Evolutionary conservation across 208 protist genomes (phyloP).

Genomic region (Vickermania spadyakhi): DNA sequence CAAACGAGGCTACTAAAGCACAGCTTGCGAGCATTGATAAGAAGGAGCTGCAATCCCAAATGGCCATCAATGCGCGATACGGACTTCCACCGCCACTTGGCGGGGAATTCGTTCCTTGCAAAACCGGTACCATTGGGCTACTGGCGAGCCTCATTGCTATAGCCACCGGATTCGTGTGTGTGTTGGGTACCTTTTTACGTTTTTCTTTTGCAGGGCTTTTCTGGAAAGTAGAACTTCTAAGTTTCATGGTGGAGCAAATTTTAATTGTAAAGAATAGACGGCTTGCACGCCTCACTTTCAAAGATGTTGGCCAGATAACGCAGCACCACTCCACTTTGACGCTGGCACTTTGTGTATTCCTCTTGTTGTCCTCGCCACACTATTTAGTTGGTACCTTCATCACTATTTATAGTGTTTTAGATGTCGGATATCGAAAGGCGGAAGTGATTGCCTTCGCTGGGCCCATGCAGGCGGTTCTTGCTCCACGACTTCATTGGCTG

Average conservation of each 20-base stretch:
- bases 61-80: not conserved
- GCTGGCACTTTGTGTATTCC: slow-evolving; percentile 26
- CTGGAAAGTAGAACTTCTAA: slow-evolving; percentile 30
- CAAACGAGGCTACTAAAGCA: slow-evolving; percentile 25
- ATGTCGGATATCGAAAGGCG: slow-evolving; percentile 21
- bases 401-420: slow-evolving; percentile 34
- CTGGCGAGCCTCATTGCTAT: slow-evolving; percentile 15
- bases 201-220: slow-evolving; percentile 8
- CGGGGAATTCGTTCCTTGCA: slow-evolving; percentile 25
- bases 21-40: slow-evolving; percentile 6
- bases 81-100: slow-evolving; percentile 7
- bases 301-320: slow-evolving; percentile 25
- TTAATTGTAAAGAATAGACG: slow-evolving; percentile 27
- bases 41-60: not conserved
- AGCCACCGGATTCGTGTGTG: slow-evolving; percentile 6
- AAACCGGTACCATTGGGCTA: slow-evolving; percentile 17
- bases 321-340: slow-evolving; percentile 48
- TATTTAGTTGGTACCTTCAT: slow-evolving; percentile 31
- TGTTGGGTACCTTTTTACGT: slow-evolving; percentile 17
- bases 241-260: slow-evolving; percentile 31
- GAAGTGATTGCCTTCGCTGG: slow-evolving; percentile 18
- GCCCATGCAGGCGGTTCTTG: slow-evolving; percentile 16
- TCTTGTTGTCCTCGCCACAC: slow-evolving; percentile 9
- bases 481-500: slow-evolving; percentile 27
- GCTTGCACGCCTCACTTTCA: slow-evolving; percentile 30